Conservation (phyloP, 2,329 filamentous ascomycete genomes). For the Calycina herbarum region DNA sequence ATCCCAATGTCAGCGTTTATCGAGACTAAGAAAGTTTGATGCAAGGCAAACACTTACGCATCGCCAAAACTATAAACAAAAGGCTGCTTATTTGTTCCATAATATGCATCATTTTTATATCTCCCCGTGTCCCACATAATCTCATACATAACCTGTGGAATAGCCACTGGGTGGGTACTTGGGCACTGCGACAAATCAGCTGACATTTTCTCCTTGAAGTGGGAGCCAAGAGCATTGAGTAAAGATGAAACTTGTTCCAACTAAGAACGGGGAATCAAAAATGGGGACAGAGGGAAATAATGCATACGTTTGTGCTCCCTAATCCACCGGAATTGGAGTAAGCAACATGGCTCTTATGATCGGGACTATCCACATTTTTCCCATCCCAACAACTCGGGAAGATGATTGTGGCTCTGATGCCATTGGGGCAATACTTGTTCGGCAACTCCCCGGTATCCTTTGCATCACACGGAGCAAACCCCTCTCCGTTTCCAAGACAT, state of each 20-base stretch:
- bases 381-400: constrained; percentile 46
- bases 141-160: constrained; percentile 45
- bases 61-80: constrained; percentile 46
- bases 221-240: constrained; percentile 17
- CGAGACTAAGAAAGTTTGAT: neutral
- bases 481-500: constrained; percentile 45
- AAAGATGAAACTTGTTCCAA: constrained; percentile 6
- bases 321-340: constrained; percentile 26
- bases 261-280: constrained; percentile 6
- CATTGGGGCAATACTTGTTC: constrained; percentile 50
- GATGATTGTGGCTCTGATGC: constrained; percentile 53
- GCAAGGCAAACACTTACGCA: constrained; percentile 37
- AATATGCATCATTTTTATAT: constrained; percentile 19
- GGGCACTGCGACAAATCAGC: constrained; percentile 18
- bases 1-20: constrained; percentile 7
- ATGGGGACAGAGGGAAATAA: constrained; percentile 16
- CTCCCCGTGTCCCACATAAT: constrained; percentile 17
- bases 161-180: constrained; percentile 44
- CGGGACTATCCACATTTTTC: constrained; percentile 23
- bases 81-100: constrained; percentile 20
- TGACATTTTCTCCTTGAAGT: constrained; percentile 10
- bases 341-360: constrained; percentile 31
- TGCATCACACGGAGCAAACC: constrained; percentile 36
- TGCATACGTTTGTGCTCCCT: constrained; percentile 13
- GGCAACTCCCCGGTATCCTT: constrained; percentile 52